Base-by-base conservation (phyloP, 176 grass and related monocot species). In the Zoysia pacifica region DNA sequence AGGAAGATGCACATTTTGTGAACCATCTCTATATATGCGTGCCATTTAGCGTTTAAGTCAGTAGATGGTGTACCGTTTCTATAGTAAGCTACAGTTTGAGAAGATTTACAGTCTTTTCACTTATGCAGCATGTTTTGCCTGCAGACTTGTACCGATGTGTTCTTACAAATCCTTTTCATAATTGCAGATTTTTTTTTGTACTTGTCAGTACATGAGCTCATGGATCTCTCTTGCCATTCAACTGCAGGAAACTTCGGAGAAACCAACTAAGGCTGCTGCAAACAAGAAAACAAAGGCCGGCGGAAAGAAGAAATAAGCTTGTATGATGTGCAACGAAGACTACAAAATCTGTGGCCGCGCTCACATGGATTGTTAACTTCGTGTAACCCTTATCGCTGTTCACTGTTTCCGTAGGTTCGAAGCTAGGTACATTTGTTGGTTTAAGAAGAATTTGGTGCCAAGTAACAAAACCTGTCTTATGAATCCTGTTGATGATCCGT, bases 261-360 rank as follows among this genome's bases (percentile, higher is more conserved):
- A 88, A 75, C 44, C 76, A 80, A 75, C 63, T 5, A 84, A 83
- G 11, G 55, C 81, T 64, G 55, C 71, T 3, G 70, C 81, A 6
- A 80, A 46, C 81, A 88, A 88, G 81, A 88, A 84, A 55, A 70
- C 81, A 36, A 88, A 88, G 70, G 72, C 70, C 1, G 62, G 86
- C 14, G 81, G 86, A 56, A 88, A 69, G 76, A 88, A 88, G 65
- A 88, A 88, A 80, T 84, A 76, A 43, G 63, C 35, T 54, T 1
- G 70, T 46, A 62, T 0, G 20, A 64, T 55, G 46, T 14, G n/a
- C 10, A 11, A 39, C 16, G 14, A 15, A 62, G 15, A 28, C 69
- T 47, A 69, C 48, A 19, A 45, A 70, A 49, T 11, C 48, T 18
- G 58, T 20, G 11, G 56, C n/a, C 2, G 8, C 47, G 44, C 36